A percentile compares a stretch with the other conserved stretches of the same genome.
phyloP scores from a whole-genome alignment of 192 early-diverging fungal genomes.

The Funneliformis mosseae region DNA sequence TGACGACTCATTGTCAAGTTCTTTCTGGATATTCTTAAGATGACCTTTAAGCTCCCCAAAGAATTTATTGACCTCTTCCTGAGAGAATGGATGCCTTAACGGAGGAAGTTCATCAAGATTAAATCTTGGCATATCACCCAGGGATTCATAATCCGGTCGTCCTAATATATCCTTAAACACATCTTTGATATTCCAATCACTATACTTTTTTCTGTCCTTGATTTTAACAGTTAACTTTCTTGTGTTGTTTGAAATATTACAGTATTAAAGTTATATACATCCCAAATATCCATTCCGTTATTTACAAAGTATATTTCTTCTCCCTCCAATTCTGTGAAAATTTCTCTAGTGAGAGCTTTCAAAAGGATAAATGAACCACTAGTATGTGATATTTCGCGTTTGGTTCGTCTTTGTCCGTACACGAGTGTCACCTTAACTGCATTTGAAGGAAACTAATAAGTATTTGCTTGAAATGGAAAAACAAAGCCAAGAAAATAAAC shows the following conservation, averaged over 20 bases:
- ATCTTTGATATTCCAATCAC: too few species aligned
- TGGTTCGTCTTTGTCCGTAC: background rate
- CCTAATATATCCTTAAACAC: too few species aligned
- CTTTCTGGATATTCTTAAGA: too few species aligned
- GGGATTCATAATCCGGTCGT: too few species aligned
- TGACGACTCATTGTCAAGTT: too few species aligned
- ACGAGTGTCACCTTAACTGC: conserved; percentile 9
- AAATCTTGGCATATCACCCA: too few species aligned
- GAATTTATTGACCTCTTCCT: too few species aligned
- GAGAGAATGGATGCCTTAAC: too few species aligned
- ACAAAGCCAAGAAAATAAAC: conserved; percentile 12
- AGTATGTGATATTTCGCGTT: conserved; percentile 20
- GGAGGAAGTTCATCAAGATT: too few species aligned
- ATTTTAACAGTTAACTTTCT: background rate
- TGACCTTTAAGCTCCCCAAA: too few species aligned
- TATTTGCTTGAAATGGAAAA: conserved; percentile 23
- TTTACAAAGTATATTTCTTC: conserved; percentile 8
- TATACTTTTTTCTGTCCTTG: too few species aligned
- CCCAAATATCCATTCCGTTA: conserved; percentile 5
- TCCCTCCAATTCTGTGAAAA: background rate
- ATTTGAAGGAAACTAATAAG: conserved; percentile 28
- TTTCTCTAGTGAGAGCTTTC: background rate
- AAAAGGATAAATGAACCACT: conserved; percentile 12
- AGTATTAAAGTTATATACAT: background rate
- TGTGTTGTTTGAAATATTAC: conserved; percentile 13